Base-by-base conservation (phyloP, 169 alveolate species). In the Toxoplasma gondii region DNA sequence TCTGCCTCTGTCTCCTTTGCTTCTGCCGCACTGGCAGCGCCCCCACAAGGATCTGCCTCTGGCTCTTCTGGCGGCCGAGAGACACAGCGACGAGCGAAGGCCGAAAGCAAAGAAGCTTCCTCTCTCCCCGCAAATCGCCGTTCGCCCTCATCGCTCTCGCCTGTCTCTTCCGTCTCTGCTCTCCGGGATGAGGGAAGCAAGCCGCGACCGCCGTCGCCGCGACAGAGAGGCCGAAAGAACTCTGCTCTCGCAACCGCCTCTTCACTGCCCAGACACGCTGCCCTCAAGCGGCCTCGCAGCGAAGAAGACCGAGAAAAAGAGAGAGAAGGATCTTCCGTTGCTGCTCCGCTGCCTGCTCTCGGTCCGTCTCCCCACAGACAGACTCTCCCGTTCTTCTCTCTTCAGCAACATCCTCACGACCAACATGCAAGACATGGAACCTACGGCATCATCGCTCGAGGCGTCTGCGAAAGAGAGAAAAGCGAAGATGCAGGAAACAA, bases 361-460 rank as follows among this genome's bases (percentile, higher is more conserved):
- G 24, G n/a, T 27, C 34, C 74, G 34, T 10, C 1, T 64, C 74
- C 74, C 34, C 74, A 64, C 34, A 64, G 74, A 64, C 74, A 78
- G 29, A n/a, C 16, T 19, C 86, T n/a, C 27, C 86, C 49, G 45
- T 78, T 27, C 39, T 78, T 38, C 45, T 9, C 86, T 19, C n/a
- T 9, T 38, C 90, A 92, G 78, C 93, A 74, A 70, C 96, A 94
- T 39, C 96, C 96, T 17, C 94, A 94, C 82, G 96, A 94, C 69
- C 96, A 94, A 74, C 96, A 94, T 43, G 94, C 93, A 29, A 94
- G 96, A 0, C 96, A 94, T 39, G 93, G 93, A 45, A 94, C 96
- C 24, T 92, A 94, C 39, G 92, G 70, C 70, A 94, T 94, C 58
- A 67, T 74, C 58, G 94, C 96, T 34, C 92, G 93, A 39, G 96